A percentile compares a stretch with the other conserved stretches of the same genome.
phyloP scores from a whole-genome alignment of 441 rosid genomes.

The Kokia cookei region DNA sequence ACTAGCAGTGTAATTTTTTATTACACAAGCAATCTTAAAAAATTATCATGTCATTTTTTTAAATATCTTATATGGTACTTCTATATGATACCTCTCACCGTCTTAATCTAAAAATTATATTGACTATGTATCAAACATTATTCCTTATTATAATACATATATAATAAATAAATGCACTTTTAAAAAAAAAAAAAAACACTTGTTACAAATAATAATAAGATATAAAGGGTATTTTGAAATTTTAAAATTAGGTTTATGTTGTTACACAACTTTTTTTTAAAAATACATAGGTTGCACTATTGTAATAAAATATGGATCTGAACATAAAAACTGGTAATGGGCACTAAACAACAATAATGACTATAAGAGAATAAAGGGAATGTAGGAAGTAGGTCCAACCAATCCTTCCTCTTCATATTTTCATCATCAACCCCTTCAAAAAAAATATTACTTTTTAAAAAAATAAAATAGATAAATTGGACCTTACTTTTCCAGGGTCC shows the following conservation, averaged over 20 bases:
- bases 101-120: too few relatives aligned
- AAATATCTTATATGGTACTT: too few relatives aligned
- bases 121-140: too few relatives aligned
- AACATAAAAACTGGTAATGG: neutral
- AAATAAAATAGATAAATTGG: too few relatives aligned
- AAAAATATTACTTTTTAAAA: neutral
- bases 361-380: conserved; percentile 10
- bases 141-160: too few relatives aligned
- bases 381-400: conserved; percentile 12
- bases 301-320: neutral
- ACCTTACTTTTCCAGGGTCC: neutral
- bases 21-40: too few relatives aligned
- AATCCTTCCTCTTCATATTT: conserved; percentile 8
- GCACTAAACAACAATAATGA: conserved; percentile 22
- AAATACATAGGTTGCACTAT: neutral
- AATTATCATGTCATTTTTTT: too few relatives aligned
- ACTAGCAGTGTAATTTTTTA: too few relatives aligned
- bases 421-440: conserved; percentile 17
- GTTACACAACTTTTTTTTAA: neutral
- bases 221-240: neutral
- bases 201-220: neutral
- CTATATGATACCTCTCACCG: too few relatives aligned
- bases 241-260: neutral
- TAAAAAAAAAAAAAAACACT: too few relatives aligned
- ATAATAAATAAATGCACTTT: too few relatives aligned